Conservation (phyloP, 306 rosid genomes). For the Cajanus cajan region DNA sequence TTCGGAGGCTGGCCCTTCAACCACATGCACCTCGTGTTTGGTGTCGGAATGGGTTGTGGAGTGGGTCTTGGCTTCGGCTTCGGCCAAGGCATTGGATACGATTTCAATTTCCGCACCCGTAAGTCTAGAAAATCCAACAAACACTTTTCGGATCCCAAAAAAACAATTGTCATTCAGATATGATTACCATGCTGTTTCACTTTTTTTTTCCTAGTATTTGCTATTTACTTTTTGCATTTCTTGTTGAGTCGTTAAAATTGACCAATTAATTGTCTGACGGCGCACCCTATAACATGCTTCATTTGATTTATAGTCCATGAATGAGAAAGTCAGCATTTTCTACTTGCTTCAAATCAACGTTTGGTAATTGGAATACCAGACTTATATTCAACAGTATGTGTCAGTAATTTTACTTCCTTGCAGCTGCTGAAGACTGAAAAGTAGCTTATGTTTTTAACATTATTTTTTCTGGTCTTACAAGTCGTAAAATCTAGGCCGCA, state of each 20-base stretch:
- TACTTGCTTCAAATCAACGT: neutral
- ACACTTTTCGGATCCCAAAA: slow-evolving; percentile 29
- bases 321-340: neutral
- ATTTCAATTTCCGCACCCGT: slow-evolving; percentile 27
- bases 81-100: slow-evolving; percentile 51
- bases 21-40: slow-evolving; percentile 34
- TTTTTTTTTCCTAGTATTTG: neutral
- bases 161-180: slow-evolving; percentile 37
- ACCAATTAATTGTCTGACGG: neutral
- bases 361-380: neutral
- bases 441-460: neutral
- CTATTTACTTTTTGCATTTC: neutral
- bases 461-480: neutral
- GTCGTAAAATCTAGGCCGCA: neutral
- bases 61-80: slow-evolving; percentile 45
- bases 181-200: neutral
- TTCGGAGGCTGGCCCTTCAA: slow-evolving; percentile 41
- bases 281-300: neutral
- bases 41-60: slow-evolving; percentile 51
- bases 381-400: neutral
- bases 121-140: slow-evolving; percentile 35
- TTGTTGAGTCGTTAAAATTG: neutral
- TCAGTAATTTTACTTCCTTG: neutral
- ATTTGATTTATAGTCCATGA: neutral
- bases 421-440: neutral